Evolutionary conservation across 768 basidiomycete genomes (phyloP).

Genomic region (Termitomyces sp.): DNA sequence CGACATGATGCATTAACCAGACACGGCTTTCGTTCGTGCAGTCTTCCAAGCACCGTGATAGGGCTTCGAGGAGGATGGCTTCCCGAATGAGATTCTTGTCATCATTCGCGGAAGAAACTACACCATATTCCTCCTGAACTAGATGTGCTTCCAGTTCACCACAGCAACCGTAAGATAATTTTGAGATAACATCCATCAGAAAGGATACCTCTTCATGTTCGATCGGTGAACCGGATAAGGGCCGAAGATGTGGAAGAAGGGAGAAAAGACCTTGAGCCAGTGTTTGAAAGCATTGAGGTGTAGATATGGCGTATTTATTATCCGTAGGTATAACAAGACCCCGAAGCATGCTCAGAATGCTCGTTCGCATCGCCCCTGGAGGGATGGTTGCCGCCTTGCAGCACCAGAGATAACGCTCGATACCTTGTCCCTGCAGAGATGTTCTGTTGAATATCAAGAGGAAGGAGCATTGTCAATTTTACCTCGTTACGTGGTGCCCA

Average conservation of each 20-base stretch:
- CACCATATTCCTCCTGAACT: conserved; percentile 48
- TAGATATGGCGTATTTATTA: conserved; percentile 32
- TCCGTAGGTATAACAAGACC: conserved; percentile 38
- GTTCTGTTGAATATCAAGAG: neutral
- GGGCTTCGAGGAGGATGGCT: conserved; percentile 37
- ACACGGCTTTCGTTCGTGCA: conserved; percentile 36
- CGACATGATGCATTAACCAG: conserved; percentile 42
- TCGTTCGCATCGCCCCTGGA: conserved; percentile 34
- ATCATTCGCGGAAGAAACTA: conserved; percentile 29
- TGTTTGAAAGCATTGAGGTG: conserved; percentile 42
- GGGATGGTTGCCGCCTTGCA: conserved; percentile 50
- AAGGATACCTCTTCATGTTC: conserved; percentile 26
- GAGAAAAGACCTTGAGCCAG: conserved; percentile 47
- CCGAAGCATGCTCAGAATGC: conserved; percentile 45
- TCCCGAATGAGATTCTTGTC: conserved; percentile 25
- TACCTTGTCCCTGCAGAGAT: conserved; percentile 29
- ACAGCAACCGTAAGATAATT: conserved; percentile 39
- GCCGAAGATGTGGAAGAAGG: conserved; percentile 36
- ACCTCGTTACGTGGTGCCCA: conserved; percentile 61
- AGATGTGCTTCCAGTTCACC: conserved; percentile 41
- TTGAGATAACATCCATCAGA: conserved; percentile 35
- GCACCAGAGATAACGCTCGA: conserved; percentile 69
- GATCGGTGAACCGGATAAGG: conserved; percentile 10
- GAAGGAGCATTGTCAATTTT: conserved; percentile 9
- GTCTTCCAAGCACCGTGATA: conserved; percentile 48